A percentile compares a stretch with the other conserved stretches of the same genome.
phyloP scores from a whole-genome alignment of 257 asterid species.

The Salvia miltiorrhiza region DNA sequence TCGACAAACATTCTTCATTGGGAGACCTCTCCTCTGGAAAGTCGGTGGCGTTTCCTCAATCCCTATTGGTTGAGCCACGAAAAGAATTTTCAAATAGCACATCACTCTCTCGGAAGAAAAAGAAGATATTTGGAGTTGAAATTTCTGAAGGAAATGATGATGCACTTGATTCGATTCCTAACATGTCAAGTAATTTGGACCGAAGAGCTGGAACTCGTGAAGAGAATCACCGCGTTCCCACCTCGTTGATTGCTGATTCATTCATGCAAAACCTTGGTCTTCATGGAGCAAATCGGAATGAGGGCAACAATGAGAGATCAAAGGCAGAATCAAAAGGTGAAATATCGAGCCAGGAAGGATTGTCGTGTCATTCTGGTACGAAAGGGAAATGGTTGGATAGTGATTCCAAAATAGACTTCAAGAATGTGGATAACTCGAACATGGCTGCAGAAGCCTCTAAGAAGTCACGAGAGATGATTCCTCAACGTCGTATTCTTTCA shows the following conservation, averaged over 20 bases:
- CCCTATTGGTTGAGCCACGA: slow-evolving; percentile 25
- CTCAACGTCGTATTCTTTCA: slow-evolving; percentile 16
- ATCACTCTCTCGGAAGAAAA: slow-evolving; percentile 37
- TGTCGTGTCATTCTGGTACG: background rate
- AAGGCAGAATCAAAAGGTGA: slow-evolving; percentile 15
- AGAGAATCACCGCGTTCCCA: slow-evolving; percentile 2
- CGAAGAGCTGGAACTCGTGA: background rate
- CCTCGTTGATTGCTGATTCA: slow-evolving; percentile 28
- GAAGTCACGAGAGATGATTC: background rate
- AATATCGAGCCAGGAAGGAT: slow-evolving; percentile 14
- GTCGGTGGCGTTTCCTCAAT: slow-evolving; percentile 18
- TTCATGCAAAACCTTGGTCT: slow-evolving; percentile 23
- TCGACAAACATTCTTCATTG: slow-evolving; percentile 22
- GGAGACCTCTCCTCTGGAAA: slow-evolving; percentile 24
- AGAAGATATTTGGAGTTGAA: slow-evolving; percentile 65
- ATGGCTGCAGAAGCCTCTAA: slow-evolving; percentile 15
- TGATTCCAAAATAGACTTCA: slow-evolving; percentile 18
- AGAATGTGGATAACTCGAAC: slow-evolving; percentile 14
- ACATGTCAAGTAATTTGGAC: slow-evolving; percentile 8
- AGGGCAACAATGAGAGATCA: slow-evolving; percentile 20
- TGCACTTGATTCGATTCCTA: slow-evolving; percentile 19
- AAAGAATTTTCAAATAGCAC: slow-evolving; percentile 24
- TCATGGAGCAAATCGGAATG: slow-evolving; percentile 17
- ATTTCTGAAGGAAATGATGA: slow-evolving; percentile 44
- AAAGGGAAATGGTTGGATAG: slow-evolving; percentile 21